These are phyloP conservation scores for Malus hybrid DNA, from an alignment of 331 rosid genomes.

Conservation along the genomic window DNA sequence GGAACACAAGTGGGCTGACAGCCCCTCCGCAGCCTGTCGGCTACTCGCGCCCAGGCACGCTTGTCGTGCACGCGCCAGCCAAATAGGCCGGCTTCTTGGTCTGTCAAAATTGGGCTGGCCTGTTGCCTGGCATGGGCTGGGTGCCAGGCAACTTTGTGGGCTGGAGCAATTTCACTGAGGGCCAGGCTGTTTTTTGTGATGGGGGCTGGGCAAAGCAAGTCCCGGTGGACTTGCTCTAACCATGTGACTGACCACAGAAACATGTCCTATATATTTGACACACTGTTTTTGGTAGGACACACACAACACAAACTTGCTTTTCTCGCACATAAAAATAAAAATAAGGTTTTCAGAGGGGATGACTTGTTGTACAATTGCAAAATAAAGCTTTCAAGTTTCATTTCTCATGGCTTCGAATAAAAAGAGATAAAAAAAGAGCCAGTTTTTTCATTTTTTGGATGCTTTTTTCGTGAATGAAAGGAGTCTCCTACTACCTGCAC, in stretches of 20 bases:
- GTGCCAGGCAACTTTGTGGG: too few relatives aligned
- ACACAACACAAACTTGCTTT: neutral
- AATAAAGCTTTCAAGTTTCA: neutral
- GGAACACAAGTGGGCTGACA: too few relatives aligned
- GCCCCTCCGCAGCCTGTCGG: too few relatives aligned
- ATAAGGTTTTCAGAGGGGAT: neutral
- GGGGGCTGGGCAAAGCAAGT: too few relatives aligned
- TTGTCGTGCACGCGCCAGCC: too few relatives aligned
- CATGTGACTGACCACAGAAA: constrained; percentile 37
- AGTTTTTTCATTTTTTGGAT: neutral
- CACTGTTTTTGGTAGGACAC: neutral
- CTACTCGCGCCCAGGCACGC: too few relatives aligned
- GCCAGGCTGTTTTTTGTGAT: too few relatives aligned
- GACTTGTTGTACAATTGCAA: neutral
- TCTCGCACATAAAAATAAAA: neutral
- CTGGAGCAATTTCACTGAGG: too few relatives aligned
- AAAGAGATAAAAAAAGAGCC: neutral
- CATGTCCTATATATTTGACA: constrained; percentile 31
- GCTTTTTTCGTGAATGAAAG: neutral
- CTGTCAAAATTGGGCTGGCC: too few relatives aligned
- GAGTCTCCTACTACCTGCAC: neutral
- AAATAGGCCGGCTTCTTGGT: too few relatives aligned
- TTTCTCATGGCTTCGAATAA: neutral
- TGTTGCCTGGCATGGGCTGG: too few relatives aligned
- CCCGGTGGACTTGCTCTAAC: neutral